Conservation (phyloP, 805 yeast species). For the Kazachstania taianensis region DNA sequence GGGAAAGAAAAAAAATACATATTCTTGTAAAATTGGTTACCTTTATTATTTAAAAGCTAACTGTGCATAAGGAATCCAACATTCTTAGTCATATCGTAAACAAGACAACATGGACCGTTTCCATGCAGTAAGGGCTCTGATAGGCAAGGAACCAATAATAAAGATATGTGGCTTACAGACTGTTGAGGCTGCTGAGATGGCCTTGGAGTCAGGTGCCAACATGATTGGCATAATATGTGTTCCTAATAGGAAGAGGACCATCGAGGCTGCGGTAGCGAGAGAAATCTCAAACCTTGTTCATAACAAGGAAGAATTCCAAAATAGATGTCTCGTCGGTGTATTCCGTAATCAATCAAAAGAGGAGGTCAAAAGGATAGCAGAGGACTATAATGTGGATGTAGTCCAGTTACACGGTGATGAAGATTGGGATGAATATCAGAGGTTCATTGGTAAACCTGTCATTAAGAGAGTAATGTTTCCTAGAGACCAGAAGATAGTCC, state of each 20-base stretch:
- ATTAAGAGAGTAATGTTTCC: conserved; percentile 64
- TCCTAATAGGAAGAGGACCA: conserved; percentile 69
- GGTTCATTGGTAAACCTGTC: conserved; percentile 41
- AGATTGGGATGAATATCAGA: conserved; percentile 31
- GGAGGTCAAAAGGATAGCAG: conserved; percentile 39
- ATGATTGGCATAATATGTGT: conserved; percentile 80
- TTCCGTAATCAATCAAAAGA: conserved; percentile 71
- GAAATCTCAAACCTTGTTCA: conserved; percentile 35
- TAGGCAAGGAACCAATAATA: conserved; percentile 32
- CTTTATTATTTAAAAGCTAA: not conserved
- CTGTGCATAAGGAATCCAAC: not conserved
- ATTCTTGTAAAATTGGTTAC: not conserved
- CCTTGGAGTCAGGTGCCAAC: conserved; percentile 64
- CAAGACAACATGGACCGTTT: conserved; percentile 1
- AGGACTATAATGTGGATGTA: conserved; percentile 49
- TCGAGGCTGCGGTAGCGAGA: conserved; percentile 38
- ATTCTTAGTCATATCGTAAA: not conserved
- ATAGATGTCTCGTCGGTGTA: conserved; percentile 80
- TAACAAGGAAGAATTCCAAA: conserved; percentile 29
- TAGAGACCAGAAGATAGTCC: conserved; percentile 35
- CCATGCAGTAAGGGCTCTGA: not conserved
- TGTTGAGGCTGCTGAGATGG: conserved; percentile 56
- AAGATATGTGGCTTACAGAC: conserved; percentile 80
- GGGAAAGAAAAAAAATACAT: too few relatives aligned
- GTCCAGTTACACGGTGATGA: conserved; percentile 83